Conservation (phyloP, 106 monocot species). For the Dendrobium chrysotoxum region DNA sequence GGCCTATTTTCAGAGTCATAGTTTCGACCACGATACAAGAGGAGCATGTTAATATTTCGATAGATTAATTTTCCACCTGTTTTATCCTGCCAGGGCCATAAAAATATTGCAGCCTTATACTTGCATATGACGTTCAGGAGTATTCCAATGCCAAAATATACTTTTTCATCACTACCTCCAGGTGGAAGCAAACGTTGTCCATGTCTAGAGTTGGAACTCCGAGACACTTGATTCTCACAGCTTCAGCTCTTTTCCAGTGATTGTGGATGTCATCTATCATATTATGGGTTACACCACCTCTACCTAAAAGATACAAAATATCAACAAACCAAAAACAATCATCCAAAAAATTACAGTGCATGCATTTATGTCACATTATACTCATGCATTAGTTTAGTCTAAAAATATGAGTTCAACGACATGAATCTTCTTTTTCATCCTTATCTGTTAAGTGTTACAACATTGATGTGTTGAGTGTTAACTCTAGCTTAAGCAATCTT, state of each 20-base stretch:
- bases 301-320: conserved; percentile 33
- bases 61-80: conserved; percentile 78
- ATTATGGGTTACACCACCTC: conserved; percentile 83
- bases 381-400: background rate
- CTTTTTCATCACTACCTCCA: conserved; percentile 47
- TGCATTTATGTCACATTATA: background rate
- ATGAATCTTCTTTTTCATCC: no score
- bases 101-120: background rate
- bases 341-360: background rate
- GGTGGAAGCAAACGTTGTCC: conserved; percentile 85
- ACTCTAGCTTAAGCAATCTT: no score
- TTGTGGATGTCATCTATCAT: conserved; percentile 85
- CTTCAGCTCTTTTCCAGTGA: conserved; percentile 89
- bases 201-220: conserved; percentile 92
- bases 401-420: no score
- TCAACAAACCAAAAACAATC: background rate
- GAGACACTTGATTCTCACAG: conserved; percentile 84
- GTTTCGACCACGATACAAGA: conserved; percentile 75
- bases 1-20: conserved; percentile 69
- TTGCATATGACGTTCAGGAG: background rate
- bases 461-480: no score
- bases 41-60: conserved; percentile 56
- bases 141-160: background rate
- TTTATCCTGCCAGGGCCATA: conserved; percentile 58
- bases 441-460: no score